Base-by-base conservation (phyloP, 805 yeast species). In the Saccharomycopsis schoenii region DNA sequence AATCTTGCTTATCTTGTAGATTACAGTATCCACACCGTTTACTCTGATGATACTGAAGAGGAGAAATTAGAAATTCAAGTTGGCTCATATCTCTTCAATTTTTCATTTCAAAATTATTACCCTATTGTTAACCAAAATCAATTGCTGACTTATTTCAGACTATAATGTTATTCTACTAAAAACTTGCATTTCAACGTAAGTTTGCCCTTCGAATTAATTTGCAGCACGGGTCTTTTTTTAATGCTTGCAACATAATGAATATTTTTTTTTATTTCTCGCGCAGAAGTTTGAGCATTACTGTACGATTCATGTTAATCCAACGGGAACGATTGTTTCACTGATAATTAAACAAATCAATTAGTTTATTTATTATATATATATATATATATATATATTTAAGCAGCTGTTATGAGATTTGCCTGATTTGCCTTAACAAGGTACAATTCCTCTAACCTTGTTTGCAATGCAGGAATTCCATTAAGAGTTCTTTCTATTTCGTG, bases 401-500 rank as follows among this genome's bases (percentile, higher is more conserved):
- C 34, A 29, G 25, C 34, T 47, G 52, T 47, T 24, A 47, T 47
- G 2, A 47, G 52, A 47, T 12, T 47, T 4, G 52, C 11, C 56
- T 61, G 60, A 41, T 58, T 64, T 43, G 62, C 65, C 25, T 78
- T 74, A 25, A 77, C 87, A 68, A 80, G 78, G 66, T 79, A 78
- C 69, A 91, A 80, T 67, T 83, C 87, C 29, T 77, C 76, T 62
- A 91, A 77, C 65, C 91, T 80, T 62, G 86, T 86, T 66, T 80
- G 79, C 76, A 90, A 74, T 21, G 76, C 76, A 2, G 90, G 87
- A 21, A 85, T 84, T 62, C 84, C 87, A 67, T 96, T 84, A 67
- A 92, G 76, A 56, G 78, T 74, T 71, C 83, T 80, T 67, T 89
- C 96, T 63, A 91, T 75, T 56, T 76, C 78, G 55, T 87, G 78